A percentile compares a stretch with the other conserved stretches of the same genome.
phyloP scores from a whole-genome alignment of 2,329 filamentous ascomycete species.

The Phaeosphaeriaceae sp. region DNA sequence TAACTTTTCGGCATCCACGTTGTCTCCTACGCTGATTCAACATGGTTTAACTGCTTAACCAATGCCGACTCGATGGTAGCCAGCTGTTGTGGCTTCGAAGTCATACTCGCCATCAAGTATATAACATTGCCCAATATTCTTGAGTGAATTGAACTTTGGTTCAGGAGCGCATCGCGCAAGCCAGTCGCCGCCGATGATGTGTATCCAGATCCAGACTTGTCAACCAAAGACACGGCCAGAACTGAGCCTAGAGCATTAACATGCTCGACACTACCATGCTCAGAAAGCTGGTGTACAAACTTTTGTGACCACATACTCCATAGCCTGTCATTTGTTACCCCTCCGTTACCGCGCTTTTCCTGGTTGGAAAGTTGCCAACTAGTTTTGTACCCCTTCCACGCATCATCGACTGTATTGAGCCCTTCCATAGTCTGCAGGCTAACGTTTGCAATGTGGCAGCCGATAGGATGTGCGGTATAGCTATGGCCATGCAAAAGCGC shows the following conservation, averaged over 20 bases:
- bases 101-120: constrained; percentile 65
- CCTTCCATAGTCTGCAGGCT: constrained; percentile 63
- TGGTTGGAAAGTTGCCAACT: constrained; percentile 6
- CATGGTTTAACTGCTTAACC: too few relatives aligned
- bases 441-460: constrained; percentile 77
- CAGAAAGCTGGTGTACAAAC: constrained; percentile 67
- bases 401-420: not conserved
- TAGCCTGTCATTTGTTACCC: constrained; percentile 16
- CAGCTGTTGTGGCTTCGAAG: constrained; percentile 11
- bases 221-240: constrained; percentile 67
- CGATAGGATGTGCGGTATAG: constrained; percentile 84
- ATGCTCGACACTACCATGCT: constrained; percentile 62
- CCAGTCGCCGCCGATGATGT: constrained; percentile 62
- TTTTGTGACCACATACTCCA: constrained; percentile 76
- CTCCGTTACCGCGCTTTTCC: not conserved
- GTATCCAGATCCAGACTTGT: constrained; percentile 59
- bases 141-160: constrained; percentile 57
- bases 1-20: too few relatives aligned
- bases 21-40: too few relatives aligned
- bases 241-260: constrained; percentile 79
- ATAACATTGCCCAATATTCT: constrained; percentile 67
- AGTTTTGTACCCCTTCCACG: not conserved
- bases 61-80: too few relatives aligned
- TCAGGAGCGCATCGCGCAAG: constrained; percentile 58
- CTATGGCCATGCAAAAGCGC: constrained; percentile 84